Evolutionary conservation across 495 filamentous ascomycete genomes (phyloP), one percentile per base, ranked within the genome.

Genomic region (Lentithecium fluviatile): DNA sequence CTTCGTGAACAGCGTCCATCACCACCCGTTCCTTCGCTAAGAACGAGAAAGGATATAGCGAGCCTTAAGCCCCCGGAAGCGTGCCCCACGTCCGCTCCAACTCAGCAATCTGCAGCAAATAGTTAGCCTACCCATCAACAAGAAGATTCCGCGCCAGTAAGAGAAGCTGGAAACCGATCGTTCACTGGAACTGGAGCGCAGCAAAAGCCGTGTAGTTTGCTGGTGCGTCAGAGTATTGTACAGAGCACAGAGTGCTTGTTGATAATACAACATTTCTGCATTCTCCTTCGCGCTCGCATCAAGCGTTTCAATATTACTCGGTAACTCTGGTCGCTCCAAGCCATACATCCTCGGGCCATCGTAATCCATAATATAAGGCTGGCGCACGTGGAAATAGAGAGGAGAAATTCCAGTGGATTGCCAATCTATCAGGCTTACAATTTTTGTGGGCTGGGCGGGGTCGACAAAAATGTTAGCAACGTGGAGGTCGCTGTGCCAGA

Each of bases 381-480:
- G 62, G 56, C 62, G 62, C 0, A 48, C 62, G 6, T 65, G 62
- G 49, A 65, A 45, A 32, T 40, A 65, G 32, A 65, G 62, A 13
- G 62, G 62, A 26, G 62, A 65, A 25, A 65, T 12, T 19, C 59
- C 36, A 37, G 36, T 45, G 13, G 62, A 37, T 45, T 65, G 62
- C 56, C 62, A 59, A 51, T 65, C 62, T 38, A 65, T 60, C 24
- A 65, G 23, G 49, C 34, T 24, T 12, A 65, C 17, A 23, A 65
- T 24, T 59, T 56, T 21, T 15, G 62, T 65, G 17, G 62, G 62
- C 23, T 65, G 1, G 0, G 49, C 23, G 48, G 62, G 62, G 20
- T 65, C 26, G 0, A 65, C 62, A 55, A 65, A 65, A 49, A 65
- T 65, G 49, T 65, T 65, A 23, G 24, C 62, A 59, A 38, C 50